Evolutionary conservation across 208 protist species (phyloP).

Genomic region (Acanthamoeba sp.): DNA sequence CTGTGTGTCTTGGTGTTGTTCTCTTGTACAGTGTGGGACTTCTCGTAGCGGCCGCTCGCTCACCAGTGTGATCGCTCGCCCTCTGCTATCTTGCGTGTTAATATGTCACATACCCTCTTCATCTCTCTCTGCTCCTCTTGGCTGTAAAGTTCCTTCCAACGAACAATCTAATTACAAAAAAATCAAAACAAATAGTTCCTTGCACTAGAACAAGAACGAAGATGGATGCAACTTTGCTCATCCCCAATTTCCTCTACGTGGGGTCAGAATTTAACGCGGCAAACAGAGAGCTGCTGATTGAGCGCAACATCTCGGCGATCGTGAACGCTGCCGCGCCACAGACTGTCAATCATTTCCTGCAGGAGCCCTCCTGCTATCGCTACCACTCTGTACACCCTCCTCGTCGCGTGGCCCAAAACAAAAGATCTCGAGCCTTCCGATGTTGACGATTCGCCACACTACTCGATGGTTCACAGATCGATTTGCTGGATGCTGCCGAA

Average conservation of each 20-base stretch:
- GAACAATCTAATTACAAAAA: not conserved
- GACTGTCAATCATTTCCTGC: not conserved
- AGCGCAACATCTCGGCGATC: not conserved
- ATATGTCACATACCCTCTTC: not conserved
- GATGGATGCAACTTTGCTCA: not conserved
- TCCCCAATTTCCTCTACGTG: constrained; percentile 27
- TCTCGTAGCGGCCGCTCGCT: not conserved
- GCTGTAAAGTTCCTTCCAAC: not conserved
- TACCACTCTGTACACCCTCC: not conserved
- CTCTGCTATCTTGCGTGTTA: not conserved
- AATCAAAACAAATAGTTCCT: not conserved
- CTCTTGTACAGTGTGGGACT: not conserved
- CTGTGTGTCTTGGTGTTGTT: too few species aligned
- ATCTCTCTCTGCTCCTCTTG: not conserved
- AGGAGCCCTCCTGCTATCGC: not conserved
- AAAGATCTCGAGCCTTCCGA: too few species aligned
- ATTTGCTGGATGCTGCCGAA: not conserved
- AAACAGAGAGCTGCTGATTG: not conserved
- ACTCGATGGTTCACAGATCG: not conserved
- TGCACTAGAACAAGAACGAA: not conserved
- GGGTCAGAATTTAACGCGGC: not conserved
- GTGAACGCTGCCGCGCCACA: constrained; percentile 7
- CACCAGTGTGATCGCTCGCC: too few species aligned
- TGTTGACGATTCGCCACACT: not conserved
- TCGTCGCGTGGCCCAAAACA: too few species aligned